Conservation (phyloP, 192 early-diverging fungal genomes). For the Obelidium mucronatum region DNA sequence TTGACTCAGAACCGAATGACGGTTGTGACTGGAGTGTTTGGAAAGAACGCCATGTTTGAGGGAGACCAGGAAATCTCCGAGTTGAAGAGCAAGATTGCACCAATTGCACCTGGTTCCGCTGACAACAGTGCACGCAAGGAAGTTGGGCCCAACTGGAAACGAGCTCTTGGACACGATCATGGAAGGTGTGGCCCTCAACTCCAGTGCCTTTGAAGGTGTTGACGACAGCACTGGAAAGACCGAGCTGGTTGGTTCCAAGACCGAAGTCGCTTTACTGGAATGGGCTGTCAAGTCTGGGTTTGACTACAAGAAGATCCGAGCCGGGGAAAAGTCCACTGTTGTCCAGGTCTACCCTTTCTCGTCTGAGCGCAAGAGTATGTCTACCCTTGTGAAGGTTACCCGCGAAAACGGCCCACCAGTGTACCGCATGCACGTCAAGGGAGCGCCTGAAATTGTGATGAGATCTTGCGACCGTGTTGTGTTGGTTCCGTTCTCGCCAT, state of each 20-base stretch:
- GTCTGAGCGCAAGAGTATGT: slow-evolving; percentile 93
- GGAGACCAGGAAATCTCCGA: slow-evolving; percentile 45
- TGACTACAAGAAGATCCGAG: slow-evolving; percentile 70
- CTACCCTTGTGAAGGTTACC: slow-evolving; percentile 69
- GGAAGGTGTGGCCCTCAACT: slow-evolving; percentile 45
- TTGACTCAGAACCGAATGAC: slow-evolving; percentile 98
- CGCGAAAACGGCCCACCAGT: slow-evolving; percentile 44
- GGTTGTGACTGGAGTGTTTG: slow-evolving; percentile 86
- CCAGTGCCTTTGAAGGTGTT: slow-evolving; percentile 34
- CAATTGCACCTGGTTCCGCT: too few species aligned
- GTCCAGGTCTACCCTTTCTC: slow-evolving; percentile 89
- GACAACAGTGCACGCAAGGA: too few species aligned
- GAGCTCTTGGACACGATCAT: slow-evolving; percentile 18
- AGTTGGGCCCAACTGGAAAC: not conserved
- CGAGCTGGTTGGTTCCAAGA: slow-evolving; percentile 88
- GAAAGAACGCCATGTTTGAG: slow-evolving; percentile 67
- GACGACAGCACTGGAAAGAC: slow-evolving; percentile 23
- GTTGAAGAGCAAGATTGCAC: not conserved
- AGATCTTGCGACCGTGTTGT: slow-evolving; percentile 48
- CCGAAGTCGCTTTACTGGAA: slow-evolving; percentile 89
- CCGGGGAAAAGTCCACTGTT: slow-evolving; percentile 58
- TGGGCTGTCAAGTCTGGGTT: slow-evolving; percentile 76
- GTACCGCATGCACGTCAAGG: slow-evolving; percentile 81
- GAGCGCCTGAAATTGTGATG: slow-evolving; percentile 83
- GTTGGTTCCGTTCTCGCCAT: slow-evolving; percentile 14